Evolutionary conservation across 2,329 filamentous ascomycete species (phyloP).

Genomic region (Cladophialophora exuberans): DNA sequence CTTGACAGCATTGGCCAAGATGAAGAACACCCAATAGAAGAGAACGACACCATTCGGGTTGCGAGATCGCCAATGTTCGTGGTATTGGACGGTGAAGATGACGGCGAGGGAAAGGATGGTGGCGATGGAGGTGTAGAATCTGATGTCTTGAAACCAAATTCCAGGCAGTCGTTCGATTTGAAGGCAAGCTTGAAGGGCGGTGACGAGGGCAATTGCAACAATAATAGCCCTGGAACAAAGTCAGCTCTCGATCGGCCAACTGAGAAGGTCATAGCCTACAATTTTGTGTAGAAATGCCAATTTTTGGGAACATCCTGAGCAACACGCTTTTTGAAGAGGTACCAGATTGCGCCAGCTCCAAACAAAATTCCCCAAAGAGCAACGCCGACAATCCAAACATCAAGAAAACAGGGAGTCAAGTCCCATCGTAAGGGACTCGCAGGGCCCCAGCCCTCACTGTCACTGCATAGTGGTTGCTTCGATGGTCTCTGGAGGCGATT

Average conservation of each 20-base stretch:
- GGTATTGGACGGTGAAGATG: conserved; percentile 79
- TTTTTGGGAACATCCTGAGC: conserved; percentile 73
- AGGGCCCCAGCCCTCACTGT: conserved; percentile 93
- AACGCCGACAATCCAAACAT: conserved; percentile 81
- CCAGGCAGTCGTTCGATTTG: conserved; percentile 72
- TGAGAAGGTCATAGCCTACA: conserved; percentile 58
- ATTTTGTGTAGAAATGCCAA: conserved; percentile 90
- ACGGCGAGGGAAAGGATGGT: conserved; percentile 73
- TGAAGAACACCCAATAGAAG: conserved; percentile 88
- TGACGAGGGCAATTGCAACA: conserved; percentile 67
- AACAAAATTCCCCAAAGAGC: conserved; percentile 77
- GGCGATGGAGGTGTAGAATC: conserved; percentile 78
- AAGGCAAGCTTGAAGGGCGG: conserved; percentile 71
- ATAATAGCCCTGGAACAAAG: conserved; percentile 60
- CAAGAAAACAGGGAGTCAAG: conserved; percentile 96
- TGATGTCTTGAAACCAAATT: conserved; percentile 79
- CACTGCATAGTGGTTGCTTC: conserved; percentile 77
- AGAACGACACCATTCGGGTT: conserved; percentile 86
- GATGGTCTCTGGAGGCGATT: not conserved
- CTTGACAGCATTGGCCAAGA: conserved; percentile 79
- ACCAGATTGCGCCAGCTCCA: conserved; percentile 78
- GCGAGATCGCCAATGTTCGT: conserved; percentile 80
- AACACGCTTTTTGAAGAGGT: conserved; percentile 71
- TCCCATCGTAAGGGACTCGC: conserved; percentile 85
- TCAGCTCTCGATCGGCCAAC: not conserved